Conservation (phyloP, 2,329 filamentous ascomycete species). For the Scytalidium lignicola region DNA sequence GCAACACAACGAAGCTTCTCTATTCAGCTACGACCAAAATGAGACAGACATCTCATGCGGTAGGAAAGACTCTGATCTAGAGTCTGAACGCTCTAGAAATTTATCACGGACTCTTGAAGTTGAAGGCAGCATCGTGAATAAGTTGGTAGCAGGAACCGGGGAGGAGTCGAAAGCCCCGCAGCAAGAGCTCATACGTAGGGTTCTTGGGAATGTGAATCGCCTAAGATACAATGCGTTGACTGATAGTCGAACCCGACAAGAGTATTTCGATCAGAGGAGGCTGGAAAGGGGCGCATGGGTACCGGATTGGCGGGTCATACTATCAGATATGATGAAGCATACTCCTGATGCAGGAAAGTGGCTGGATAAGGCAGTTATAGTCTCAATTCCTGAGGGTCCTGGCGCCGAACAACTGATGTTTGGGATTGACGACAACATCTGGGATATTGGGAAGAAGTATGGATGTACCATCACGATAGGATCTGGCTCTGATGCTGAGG, state of each 20-base stretch:
- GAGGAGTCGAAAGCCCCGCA: not conserved
- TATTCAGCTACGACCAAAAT: not conserved
- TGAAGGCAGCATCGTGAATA: not conserved
- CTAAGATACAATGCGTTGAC: not conserved
- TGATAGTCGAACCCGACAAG: slow-evolving; percentile 7
- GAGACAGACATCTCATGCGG: not conserved
- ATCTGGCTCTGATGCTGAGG: not conserved
- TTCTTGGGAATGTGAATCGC: not conserved
- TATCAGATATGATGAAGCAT: slow-evolving; percentile 9
- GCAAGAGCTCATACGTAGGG: not conserved
- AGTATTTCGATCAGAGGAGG: slow-evolving; percentile 5
- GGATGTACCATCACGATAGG: slow-evolving; percentile 14
- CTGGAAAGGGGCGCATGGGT: slow-evolving; percentile 3
- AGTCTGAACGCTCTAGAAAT: not conserved
- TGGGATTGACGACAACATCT: slow-evolving; percentile 18
- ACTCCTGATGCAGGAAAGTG: slow-evolving; percentile 14
- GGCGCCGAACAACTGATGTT: slow-evolving; percentile 6
- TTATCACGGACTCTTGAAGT: not conserved
- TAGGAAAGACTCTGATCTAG: not conserved
- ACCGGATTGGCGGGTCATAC: slow-evolving; percentile 19
- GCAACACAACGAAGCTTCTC: not conserved
- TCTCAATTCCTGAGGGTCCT: slow-evolving; percentile 9
- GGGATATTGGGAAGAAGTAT: slow-evolving; percentile 13
- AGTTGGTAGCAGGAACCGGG: not conserved
- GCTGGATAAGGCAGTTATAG: slow-evolving; percentile 13